Evolutionary conservation across 192 early-diverging fungal genomes (phyloP).

Genomic region (Piromyces sp.): DNA sequence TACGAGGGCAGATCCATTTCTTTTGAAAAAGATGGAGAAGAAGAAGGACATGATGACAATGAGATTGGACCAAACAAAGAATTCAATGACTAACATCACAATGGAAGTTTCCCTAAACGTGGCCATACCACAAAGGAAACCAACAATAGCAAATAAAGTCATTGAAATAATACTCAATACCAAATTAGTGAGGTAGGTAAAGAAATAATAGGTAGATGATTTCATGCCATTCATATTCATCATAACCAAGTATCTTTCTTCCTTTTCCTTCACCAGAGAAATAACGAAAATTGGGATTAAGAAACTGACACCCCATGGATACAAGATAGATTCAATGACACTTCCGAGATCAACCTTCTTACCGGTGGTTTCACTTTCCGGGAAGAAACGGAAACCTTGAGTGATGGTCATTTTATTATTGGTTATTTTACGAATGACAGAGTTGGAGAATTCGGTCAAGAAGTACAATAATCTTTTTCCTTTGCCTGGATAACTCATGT

Average conservation of each 20-base stretch:
- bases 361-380: too few species aligned
- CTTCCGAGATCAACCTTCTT: too few species aligned
- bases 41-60: constrained; percentile 52
- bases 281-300: constrained; percentile 47
- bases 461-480: too few species aligned
- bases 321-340: too few species aligned
- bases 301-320: constrained; percentile 56
- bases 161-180: constrained; percentile 33
- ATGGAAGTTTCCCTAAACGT: constrained; percentile 41
- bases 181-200: constrained; percentile 44
- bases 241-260: constrained; percentile 47
- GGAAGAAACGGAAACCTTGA: too few species aligned
- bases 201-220: constrained; percentile 32
- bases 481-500: too few species aligned
- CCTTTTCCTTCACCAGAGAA: constrained; percentile 51
- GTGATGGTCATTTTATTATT: too few species aligned
- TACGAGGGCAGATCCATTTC: constrained; percentile 31
- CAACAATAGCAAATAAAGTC: constrained; percentile 37
- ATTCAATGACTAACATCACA: constrained; percentile 27
- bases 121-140: constrained; percentile 28
- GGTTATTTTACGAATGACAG: too few species aligned
- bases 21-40: constrained; percentile 36
- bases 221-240: constrained; percentile 60
- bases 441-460: too few species aligned
- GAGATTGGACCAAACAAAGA: constrained; percentile 45